These are phyloP conservation scores for Sphenostylis stenocarpa DNA, from an alignment of 306 rosid species.

Conservation along the genomic window DNA sequence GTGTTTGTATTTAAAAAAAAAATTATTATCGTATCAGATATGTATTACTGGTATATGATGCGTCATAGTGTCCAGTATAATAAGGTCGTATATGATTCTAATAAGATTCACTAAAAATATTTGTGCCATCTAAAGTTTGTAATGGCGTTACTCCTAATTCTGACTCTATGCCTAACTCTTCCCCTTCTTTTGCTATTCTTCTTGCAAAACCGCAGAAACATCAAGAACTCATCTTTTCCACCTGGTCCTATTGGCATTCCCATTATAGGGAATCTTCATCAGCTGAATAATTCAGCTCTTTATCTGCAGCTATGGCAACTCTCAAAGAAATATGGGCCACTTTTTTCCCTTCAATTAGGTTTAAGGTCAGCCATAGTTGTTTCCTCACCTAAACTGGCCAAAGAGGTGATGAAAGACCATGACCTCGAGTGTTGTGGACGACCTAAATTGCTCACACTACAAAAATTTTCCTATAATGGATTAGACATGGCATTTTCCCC, in stretches of 20 bases:
- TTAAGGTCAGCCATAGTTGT: slow-evolving; percentile 20
- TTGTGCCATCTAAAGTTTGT: no score
- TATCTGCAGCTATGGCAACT: slow-evolving; percentile 29
- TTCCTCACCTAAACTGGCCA: background rate
- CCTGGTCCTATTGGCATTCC: slow-evolving; percentile 5
- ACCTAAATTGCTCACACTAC: slow-evolving; percentile 14
- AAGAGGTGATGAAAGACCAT: background rate
- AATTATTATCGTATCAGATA: no score
- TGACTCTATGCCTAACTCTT: background rate
- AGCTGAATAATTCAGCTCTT: background rate
- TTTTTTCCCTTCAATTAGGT: slow-evolving; percentile 43
- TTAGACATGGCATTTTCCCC: slow-evolving; percentile 36
- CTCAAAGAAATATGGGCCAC: slow-evolving; percentile 22
- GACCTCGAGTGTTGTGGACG: slow-evolving; percentile 31
- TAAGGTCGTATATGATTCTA: no score
- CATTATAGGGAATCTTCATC: slow-evolving; percentile 47
- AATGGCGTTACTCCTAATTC: background rate
- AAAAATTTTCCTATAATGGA: slow-evolving; percentile 38
- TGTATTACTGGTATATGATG: no score
- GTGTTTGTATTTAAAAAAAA: no score
- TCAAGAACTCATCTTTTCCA: background rate
- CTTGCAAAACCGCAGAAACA: background rate
- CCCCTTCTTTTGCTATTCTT: background rate
- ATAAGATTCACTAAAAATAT: no score
- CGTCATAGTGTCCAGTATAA: no score